phyloP scores from a whole-genome alignment of 495 filamentous ascomycete species.

The Podospora pseudopauciseta region DNA sequence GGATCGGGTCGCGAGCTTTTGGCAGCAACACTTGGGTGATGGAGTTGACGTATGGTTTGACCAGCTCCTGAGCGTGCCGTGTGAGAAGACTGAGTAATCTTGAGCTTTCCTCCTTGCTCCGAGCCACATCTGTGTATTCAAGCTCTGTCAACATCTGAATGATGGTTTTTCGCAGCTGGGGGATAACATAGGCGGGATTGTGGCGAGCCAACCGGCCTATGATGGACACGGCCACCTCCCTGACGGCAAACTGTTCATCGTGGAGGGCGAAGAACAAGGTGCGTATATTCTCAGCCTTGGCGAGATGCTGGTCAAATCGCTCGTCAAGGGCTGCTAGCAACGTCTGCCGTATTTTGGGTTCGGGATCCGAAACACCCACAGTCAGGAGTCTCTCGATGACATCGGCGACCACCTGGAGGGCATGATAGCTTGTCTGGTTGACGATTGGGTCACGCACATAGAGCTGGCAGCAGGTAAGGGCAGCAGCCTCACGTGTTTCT shows the following conservation, averaged over 20 bases:
- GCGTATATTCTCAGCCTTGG: constrained; percentile 92
- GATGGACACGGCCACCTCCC: constrained; percentile 92
- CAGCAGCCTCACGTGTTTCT: constrained; percentile 89
- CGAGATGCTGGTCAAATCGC: constrained; percentile 91
- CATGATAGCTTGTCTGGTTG: constrained; percentile 93
- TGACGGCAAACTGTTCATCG: constrained; percentile 84
- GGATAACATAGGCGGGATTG: constrained; percentile 97
- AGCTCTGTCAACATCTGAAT: constrained; percentile 95
- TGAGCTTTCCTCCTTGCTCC: constrained; percentile 93
- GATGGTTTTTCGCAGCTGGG: constrained; percentile 84
- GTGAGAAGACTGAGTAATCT: constrained; percentile 89
- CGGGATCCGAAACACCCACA: constrained; percentile 87
- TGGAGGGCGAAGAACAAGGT: constrained; percentile 95
- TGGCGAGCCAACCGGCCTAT: constrained; percentile 87
- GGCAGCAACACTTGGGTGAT: constrained; percentile 88
- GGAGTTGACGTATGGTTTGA: constrained; percentile 92
- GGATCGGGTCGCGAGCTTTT: constrained; percentile 76
- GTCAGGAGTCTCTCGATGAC: constrained; percentile 95
- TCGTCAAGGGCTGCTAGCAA: constrained; percentile 85
- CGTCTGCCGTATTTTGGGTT: constrained; percentile 80
- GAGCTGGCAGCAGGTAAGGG: constrained; percentile 94
- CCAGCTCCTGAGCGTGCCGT: constrained; percentile 81
- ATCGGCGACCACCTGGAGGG: constrained; percentile 92
- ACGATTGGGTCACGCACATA: constrained; percentile 96
- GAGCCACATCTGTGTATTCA: constrained; percentile 87